Base-by-base conservation (phyloP, 768 basidiomycete genomes). In the Russula olivacea region DNA sequence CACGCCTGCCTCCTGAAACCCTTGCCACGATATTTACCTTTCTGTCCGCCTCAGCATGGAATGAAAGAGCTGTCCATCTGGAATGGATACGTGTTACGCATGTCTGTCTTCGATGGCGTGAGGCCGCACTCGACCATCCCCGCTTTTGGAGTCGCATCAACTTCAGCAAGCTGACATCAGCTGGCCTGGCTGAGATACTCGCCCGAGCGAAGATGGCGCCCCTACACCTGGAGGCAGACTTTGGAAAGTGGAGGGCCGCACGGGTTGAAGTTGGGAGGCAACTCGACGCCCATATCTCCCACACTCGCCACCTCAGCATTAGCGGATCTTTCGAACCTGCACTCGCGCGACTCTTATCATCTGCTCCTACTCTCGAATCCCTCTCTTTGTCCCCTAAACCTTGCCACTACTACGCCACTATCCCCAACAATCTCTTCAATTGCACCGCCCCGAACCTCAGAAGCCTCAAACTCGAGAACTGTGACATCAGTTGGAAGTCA, bases 21-120 rank as follows among this genome's bases (percentile, higher is more conserved):
- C 23, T 66, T 9, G 36, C 50, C 3, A 10, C 21, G 1, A 62
- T 65, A 38, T 65, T 59, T 53, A 14, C 51, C 2, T 59, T 58
- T 32, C 14, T 66, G 21, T 50, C 48, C 1, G 15, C 10, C 30
- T 36, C 32, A 1, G n/a, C 6, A 36, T 40, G 25, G 25, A 11
- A 30, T 4, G 25, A 8, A 50, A 4, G 14, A 52, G 0, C 30
- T 5, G 10, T 2, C 10, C 4, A 6, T 32, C 23, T 59, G 11
- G 19, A 3, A 10, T 63, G 65, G 61, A 43, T 63, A 25, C 4
- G 23, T 23, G 38, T 59, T 17, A 17, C 65, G 21, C 65, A 59
- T 25, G 65, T 66, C 28, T 66, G 61, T 14, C 65, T 30, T 21
- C 57, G n/a, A 43, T 66, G 65, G 65, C 65, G 61, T 9, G 57